phyloP scores from a whole-genome alignment of 164 flowering plant species.

The Vitis rotundifolia region DNA sequence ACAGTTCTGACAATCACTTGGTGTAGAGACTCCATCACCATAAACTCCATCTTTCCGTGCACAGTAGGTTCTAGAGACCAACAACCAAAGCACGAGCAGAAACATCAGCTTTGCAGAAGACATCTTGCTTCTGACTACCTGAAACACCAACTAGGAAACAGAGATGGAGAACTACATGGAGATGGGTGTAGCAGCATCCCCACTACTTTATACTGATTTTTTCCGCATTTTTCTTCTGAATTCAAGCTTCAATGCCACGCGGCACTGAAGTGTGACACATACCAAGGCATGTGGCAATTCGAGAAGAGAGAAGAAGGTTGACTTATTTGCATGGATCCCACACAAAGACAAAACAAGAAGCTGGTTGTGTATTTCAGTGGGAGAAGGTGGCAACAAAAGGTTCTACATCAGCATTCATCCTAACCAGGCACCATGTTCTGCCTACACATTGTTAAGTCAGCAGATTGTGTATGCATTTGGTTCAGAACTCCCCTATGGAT shows the following conservation, averaged over 20 bases:
- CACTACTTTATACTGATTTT: not conserved
- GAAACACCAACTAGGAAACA: not conserved
- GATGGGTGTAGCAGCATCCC: no score
- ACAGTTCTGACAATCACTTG: conserved; percentile 7
- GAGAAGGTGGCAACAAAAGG: not conserved
- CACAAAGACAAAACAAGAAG: not conserved
- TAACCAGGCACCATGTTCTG: not conserved
- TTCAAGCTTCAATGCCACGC: not conserved
- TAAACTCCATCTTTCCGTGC: conserved; percentile 4
- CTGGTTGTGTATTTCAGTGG: not conserved
- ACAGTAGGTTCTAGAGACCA: conserved; percentile 2
- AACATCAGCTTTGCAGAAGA: not conserved
- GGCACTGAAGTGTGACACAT: not conserved
- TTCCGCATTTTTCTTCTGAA: not conserved
- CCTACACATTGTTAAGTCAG: no score
- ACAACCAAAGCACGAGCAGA: conserved; percentile 9
- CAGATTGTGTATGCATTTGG: not conserved
- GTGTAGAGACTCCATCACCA: not conserved
- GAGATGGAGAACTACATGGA: not conserved
- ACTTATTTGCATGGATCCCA: not conserved
- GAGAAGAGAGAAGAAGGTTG: not conserved
- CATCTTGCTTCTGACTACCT: conserved; percentile 10
- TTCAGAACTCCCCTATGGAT: not conserved
- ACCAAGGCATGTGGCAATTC: conserved; percentile 2
- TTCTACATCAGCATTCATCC: not conserved